phyloP scores from a whole-genome alignment of 768 basidiomycete genomes.

The Auricularia heimuer region DNA sequence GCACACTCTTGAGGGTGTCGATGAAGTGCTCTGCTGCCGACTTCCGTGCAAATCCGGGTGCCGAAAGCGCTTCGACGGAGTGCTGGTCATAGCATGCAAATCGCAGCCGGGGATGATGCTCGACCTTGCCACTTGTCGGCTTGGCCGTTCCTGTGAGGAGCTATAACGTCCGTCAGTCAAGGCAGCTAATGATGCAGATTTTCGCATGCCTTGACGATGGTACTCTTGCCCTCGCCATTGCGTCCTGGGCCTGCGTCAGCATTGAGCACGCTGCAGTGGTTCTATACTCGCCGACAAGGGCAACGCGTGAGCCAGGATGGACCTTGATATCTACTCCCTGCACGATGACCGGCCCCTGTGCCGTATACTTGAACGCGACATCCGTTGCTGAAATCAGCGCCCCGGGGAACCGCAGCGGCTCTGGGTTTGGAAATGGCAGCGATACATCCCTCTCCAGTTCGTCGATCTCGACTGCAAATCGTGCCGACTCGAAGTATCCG shows the following conservation, averaged over 20 bases:
- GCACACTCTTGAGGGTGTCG: constrained; percentile 13
- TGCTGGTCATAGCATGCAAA: constrained; percentile 59
- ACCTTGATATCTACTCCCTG: constrained; percentile 29
- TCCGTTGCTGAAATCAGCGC: constrained; percentile 22
- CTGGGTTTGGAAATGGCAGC: constrained; percentile 26
- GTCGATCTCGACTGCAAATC: constrained; percentile 32
- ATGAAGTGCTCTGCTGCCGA: constrained; percentile 24
- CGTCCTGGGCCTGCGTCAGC: background rate
- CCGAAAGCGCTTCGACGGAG: constrained; percentile 43
- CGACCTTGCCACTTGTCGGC: constrained; percentile 38
- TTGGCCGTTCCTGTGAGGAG: constrained; percentile 24
- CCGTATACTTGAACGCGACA: constrained; percentile 27
- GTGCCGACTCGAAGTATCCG: constrained; percentile 30
- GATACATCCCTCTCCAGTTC: constrained; percentile 27
- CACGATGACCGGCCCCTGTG: constrained; percentile 18
- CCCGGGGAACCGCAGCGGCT: constrained; percentile 24
- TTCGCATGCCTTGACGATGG: constrained; percentile 31
- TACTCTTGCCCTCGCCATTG: constrained; percentile 51
- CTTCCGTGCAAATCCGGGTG: constrained; percentile 16
- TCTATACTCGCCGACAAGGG: constrained; percentile 29
- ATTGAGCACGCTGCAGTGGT: background rate
- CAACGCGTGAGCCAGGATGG: constrained; percentile 28
- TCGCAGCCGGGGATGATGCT: constrained; percentile 40
- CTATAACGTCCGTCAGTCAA: background rate
- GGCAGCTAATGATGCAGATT: constrained; percentile 24